phyloP scores from a whole-genome alignment of 1,139 yeast species.

The Geotrichum bryndzae region DNA sequence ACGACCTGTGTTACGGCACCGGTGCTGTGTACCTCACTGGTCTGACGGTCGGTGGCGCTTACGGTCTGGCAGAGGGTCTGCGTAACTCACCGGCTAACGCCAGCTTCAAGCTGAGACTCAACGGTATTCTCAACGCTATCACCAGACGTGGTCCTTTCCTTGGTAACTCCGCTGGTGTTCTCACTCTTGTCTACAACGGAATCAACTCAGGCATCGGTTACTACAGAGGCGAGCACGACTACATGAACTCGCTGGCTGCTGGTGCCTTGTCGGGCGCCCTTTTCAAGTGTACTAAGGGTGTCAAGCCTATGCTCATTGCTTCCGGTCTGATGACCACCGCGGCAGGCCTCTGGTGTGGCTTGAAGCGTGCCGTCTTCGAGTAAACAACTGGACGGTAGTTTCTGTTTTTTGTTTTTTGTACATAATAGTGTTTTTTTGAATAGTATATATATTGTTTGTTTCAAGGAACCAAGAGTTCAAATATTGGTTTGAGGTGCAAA shows the following conservation, averaged over 20 bases:
- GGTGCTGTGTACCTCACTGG: slow-evolving; percentile 88
- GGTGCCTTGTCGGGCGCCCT: slow-evolving; percentile 93
- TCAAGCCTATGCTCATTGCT: slow-evolving; percentile 82
- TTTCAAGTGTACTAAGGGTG: slow-evolving; percentile 79
- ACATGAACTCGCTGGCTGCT: slow-evolving; percentile 72
- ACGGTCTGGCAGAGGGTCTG: slow-evolving; percentile 83
- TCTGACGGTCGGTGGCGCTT: slow-evolving; percentile 77
- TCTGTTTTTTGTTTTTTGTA: background rate
- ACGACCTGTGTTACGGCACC: slow-evolving; percentile 95
- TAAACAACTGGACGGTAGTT: background rate
- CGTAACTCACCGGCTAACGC: slow-evolving; percentile 66
- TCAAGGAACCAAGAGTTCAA: background rate
- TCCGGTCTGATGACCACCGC: slow-evolving; percentile 82
- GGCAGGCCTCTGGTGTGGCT: slow-evolving; percentile 89
- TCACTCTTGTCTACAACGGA: slow-evolving; percentile 82
- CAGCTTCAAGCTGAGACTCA: slow-evolving; percentile 71
- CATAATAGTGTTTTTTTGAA: background rate
- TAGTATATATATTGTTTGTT: background rate
- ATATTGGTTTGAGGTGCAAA: background rate
- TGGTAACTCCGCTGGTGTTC: slow-evolving; percentile 92
- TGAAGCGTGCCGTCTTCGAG: slow-evolving; percentile 46
- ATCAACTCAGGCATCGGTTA: slow-evolving; percentile 75
- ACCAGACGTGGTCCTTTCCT: slow-evolving; percentile 93
- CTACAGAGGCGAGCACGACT: slow-evolving; percentile 81
- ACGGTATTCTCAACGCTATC: slow-evolving; percentile 83